Percentiles rank a stretch among this genome's conserved stretches.
These are phyloP conservation scores for Neoboletus brunneissimus DNA, from an alignment of 768 basidiomycete genomes.

Conservation along the genomic window DNA sequence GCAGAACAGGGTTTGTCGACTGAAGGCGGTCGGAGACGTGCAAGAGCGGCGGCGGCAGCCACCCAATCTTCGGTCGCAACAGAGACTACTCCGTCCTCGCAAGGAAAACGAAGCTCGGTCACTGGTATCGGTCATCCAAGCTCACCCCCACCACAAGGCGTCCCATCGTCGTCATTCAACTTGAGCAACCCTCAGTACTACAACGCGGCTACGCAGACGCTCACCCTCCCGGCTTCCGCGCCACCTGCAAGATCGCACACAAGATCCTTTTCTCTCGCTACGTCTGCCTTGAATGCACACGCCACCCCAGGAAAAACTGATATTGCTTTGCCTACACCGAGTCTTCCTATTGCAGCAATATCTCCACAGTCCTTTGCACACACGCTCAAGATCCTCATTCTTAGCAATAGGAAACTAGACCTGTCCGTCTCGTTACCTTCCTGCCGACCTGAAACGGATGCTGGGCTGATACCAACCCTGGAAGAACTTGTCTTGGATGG, in stretches of 20 bases:
- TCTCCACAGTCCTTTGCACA: slow-evolving; percentile 57
- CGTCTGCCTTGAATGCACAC: slow-evolving; percentile 19
- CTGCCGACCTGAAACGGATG: slow-evolving; percentile 26
- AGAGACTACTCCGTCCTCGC: slow-evolving; percentile 1
- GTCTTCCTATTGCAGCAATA: slow-evolving; percentile 65
- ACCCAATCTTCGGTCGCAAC: slow-evolving; percentile 32
- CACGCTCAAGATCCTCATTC: slow-evolving; percentile 54
- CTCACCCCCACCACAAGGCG: slow-evolving; percentile 22
- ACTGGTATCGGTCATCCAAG: slow-evolving; percentile 27
- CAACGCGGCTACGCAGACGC: slow-evolving; percentile 48
- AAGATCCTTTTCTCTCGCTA: slow-evolving; percentile 59
- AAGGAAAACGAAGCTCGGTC: slow-evolving; percentile 16
- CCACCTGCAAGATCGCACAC: slow-evolving; percentile 51
- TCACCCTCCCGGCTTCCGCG: slow-evolving; percentile 62
- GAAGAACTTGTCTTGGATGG: slow-evolving; percentile 76
- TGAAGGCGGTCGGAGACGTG: slow-evolving; percentile 68
- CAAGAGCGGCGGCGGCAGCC: slow-evolving; percentile 44
- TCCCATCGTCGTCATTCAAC: slow-evolving; percentile 29
- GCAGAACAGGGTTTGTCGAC: slow-evolving; percentile 73
- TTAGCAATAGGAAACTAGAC: slow-evolving; percentile 67
- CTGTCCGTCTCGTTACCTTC: slow-evolving; percentile 56
- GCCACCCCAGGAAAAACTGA: slow-evolving; percentile 32
- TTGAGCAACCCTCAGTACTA: slow-evolving; percentile 61
- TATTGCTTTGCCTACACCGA: slow-evolving; percentile 60
- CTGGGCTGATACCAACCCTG: slow-evolving; percentile 55